Percentiles rank a stretch among this genome's conserved stretches.
Conservation (phyloP, 306 rosid genomes). For the Heteromeles arbutifolia region DNA sequence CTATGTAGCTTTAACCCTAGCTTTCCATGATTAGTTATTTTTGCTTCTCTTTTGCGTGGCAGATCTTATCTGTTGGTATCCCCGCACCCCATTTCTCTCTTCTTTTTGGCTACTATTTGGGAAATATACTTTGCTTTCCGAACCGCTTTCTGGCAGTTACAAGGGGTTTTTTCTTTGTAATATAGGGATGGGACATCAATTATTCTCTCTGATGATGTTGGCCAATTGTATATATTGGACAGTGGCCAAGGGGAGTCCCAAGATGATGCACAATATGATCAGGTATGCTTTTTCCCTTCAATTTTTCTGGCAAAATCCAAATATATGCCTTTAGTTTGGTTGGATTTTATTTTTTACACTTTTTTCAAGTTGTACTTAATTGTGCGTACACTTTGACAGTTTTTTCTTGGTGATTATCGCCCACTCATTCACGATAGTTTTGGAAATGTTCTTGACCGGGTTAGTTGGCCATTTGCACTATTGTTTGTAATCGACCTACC, state of each 20-base stretch:
- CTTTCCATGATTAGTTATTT: background rate
- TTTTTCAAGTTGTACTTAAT: conserved; percentile 17
- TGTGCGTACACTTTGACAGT: conserved; percentile 42
- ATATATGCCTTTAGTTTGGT: background rate
- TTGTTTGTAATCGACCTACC: background rate
- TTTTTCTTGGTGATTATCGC: conserved; percentile 98
- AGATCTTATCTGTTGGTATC: background rate
- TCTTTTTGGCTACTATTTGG: background rate
- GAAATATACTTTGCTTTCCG: background rate
- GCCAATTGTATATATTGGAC: conserved; percentile 79
- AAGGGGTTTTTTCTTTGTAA: conserved; percentile 17
- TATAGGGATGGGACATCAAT: conserved; percentile 95
- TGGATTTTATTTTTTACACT: conserved; percentile 13
- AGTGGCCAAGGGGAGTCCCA: conserved; percentile 98
- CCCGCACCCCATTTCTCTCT: background rate
- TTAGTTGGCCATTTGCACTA: conserved; percentile 28
- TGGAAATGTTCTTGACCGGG: conserved; percentile 94
- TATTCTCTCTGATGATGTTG: conserved; percentile 94
- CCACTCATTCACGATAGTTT: conserved; percentile 81
- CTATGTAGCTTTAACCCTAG: background rate
- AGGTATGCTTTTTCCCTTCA: conserved; percentile 39
- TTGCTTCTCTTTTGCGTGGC: background rate
- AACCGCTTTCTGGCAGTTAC: conserved; percentile 12
- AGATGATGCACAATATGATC: conserved; percentile 91
- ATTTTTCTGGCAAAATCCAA: background rate